phyloP scores from a whole-genome alignment of 2,329 filamentous ascomycete genomes.

The Alternaria gaisen region DNA sequence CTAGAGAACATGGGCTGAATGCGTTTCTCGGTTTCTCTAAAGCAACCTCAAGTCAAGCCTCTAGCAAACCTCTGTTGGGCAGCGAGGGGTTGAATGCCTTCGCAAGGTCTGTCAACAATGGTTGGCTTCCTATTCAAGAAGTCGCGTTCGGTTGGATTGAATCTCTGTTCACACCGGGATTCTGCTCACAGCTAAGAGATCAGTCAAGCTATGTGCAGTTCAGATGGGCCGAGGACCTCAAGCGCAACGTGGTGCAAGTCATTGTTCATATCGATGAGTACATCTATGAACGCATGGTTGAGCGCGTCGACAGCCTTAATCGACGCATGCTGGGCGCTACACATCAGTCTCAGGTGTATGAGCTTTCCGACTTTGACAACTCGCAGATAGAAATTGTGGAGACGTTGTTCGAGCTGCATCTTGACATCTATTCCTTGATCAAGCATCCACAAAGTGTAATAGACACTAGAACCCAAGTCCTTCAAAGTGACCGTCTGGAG shows the following conservation, averaged over 20 bases:
- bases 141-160: slow-evolving; percentile 64
- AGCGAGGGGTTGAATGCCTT: slow-evolving; percentile 54
- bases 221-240: slow-evolving; percentile 65
- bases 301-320: slow-evolving; percentile 44
- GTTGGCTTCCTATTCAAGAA: slow-evolving; percentile 60
- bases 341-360: slow-evolving; percentile 23
- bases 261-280: slow-evolving; percentile 64
- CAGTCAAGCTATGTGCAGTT: slow-evolving; percentile 63
- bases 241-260: slow-evolving; percentile 62
- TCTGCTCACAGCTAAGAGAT: slow-evolving; percentile 25
- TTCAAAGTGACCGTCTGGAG: slow-evolving; percentile 66
- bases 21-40: slow-evolving; percentile 67
- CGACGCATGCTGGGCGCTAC: slow-evolving; percentile 34
- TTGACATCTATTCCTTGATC: slow-evolving; percentile 71
- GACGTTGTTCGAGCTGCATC: slow-evolving; percentile 71
- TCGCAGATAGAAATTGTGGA: slow-evolving; percentile 63
- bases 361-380: slow-evolving; percentile 43
- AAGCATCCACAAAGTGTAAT: slow-evolving; percentile 68
- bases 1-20: slow-evolving; percentile 61
- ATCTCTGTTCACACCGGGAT: slow-evolving; percentile 57
- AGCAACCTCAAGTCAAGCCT: slow-evolving; percentile 53
- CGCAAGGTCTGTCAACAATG: slow-evolving; percentile 56
- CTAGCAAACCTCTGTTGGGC: slow-evolving; percentile 51
- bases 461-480: slow-evolving; percentile 58
- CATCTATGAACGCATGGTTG: slow-evolving; percentile 56